phyloP scores from a whole-genome alignment of 768 basidiomycete genomes.

The Wakefieldia striispora region DNA sequence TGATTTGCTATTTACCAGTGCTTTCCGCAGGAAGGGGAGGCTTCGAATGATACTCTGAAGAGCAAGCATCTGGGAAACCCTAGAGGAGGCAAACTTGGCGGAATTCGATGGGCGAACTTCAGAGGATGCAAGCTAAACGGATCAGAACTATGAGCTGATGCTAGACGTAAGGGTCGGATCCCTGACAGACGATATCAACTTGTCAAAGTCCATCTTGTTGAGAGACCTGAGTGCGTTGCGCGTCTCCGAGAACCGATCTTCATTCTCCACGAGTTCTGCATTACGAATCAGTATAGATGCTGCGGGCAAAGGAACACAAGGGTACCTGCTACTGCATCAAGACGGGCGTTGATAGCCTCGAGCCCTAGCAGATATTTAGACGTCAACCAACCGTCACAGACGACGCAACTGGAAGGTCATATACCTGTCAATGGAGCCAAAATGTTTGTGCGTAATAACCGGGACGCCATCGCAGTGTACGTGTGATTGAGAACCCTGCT shows the following conservation, averaged over 20 bases:
- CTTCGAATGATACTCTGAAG: conserved; percentile 70
- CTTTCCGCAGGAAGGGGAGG: conserved; percentile 60
- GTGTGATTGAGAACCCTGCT: conserved; percentile 73
- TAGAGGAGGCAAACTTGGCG: conserved; percentile 62
- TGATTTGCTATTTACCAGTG: conserved; percentile 56
- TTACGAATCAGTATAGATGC: conserved; percentile 2
- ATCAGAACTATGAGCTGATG: neutral
- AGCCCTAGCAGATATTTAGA: conserved; percentile 19
- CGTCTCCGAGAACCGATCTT: conserved; percentile 69
- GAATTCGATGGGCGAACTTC: conserved; percentile 54
- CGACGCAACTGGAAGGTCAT: neutral
- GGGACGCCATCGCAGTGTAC: conserved; percentile 85
- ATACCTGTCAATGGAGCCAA: conserved; percentile 78
- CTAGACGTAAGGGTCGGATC: neutral
- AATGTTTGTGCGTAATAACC: conserved; percentile 76
- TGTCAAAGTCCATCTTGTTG: conserved; percentile 86
- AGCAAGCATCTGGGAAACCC: conserved; percentile 77
- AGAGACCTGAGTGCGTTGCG: conserved; percentile 66
- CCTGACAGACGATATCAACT: conserved; percentile 67
- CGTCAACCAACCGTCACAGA: neutral
- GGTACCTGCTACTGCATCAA: conserved; percentile 83
- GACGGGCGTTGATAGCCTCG: conserved; percentile 68
- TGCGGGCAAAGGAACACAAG: neutral
- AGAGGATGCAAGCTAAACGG: conserved; percentile 58
- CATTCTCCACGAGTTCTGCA: conserved; percentile 71